Percentiles rank a stretch among this genome's conserved stretches.
Conservation (phyloP, 176 grass and related monocot genomes). For the Dendrocalamus sinicus region DNA sequence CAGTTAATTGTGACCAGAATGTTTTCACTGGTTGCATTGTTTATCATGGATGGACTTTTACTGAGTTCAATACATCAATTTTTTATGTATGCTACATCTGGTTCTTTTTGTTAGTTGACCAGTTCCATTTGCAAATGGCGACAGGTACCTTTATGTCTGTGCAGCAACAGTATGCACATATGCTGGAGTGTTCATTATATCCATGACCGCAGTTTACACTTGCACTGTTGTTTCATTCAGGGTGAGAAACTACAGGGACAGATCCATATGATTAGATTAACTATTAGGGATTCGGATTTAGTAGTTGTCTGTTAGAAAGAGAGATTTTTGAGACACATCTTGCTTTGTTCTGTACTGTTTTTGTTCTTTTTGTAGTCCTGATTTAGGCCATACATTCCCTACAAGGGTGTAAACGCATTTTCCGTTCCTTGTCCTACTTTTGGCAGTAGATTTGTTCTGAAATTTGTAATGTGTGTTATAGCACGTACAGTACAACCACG, state of each 20-base stretch:
- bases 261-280: not conserved
- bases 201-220: constrained; percentile 54
- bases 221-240: constrained; percentile 50
- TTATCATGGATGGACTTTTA: not conserved
- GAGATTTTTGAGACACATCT: not conserved
- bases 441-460: constrained; percentile 5
- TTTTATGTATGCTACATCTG: not conserved
- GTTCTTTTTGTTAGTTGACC: constrained; percentile 12
- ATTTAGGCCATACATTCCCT: constrained; percentile 14
- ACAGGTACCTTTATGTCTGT: constrained; percentile 90
- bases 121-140: not conserved
- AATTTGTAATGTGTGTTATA: not conserved
- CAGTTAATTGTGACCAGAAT: not conserved
- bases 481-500: not conserved
- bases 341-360: not conserved
- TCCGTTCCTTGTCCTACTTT: not conserved
- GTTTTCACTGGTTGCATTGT: not conserved
- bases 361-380: not conserved
- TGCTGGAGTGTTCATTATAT: constrained; percentile 64
- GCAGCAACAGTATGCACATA: constrained; percentile 84
- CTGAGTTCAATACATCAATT: not conserved
- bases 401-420: not conserved
- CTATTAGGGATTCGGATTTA: not conserved
- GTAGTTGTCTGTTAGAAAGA: not conserved
- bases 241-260: constrained; percentile 24